Conservation (phyloP, 2,329 filamentous ascomycete species). For the Colletotrichum gigasporum region DNA sequence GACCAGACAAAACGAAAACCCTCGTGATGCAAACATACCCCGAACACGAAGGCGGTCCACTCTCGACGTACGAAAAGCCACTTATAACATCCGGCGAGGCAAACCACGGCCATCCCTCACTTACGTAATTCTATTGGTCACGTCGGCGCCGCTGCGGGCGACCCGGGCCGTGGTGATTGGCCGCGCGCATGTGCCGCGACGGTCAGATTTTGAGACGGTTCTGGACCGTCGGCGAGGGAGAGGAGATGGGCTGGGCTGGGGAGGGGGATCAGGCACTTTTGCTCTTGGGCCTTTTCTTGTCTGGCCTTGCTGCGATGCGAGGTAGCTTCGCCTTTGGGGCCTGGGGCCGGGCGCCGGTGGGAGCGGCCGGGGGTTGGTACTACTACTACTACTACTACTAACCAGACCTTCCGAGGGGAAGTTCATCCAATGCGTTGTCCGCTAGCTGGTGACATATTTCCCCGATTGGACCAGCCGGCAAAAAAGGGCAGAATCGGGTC, state of each 20-base stretch:
- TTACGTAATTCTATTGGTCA: conserved; percentile 32
- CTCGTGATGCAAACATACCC: background rate
- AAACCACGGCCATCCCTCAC: background rate
- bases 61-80: conserved; percentile 6
- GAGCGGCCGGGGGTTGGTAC: too few species aligned
- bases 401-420: background rate
- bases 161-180: conserved; percentile 6
- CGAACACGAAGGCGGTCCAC: background rate
- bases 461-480: conserved; percentile 29
- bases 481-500: background rate
- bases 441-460: background rate
- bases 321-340: background rate
- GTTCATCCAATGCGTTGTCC: conserved; percentile 1
- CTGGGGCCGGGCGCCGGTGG: too few species aligned
- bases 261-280: conserved; percentile 15
- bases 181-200: conserved; percentile 1
- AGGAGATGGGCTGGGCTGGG: background rate
- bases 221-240: conserved; percentile 2
- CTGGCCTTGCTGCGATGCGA: background rate
- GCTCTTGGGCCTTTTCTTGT: background rate
- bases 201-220: conserved; percentile 1
- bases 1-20: background rate
- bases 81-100: conserved; percentile 10
- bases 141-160: background rate
- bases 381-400: background rate